Evolutionary conservation across 2,329 filamentous ascomycete genomes (phyloP).

Genomic region (Aspergillus hortae): DNA sequence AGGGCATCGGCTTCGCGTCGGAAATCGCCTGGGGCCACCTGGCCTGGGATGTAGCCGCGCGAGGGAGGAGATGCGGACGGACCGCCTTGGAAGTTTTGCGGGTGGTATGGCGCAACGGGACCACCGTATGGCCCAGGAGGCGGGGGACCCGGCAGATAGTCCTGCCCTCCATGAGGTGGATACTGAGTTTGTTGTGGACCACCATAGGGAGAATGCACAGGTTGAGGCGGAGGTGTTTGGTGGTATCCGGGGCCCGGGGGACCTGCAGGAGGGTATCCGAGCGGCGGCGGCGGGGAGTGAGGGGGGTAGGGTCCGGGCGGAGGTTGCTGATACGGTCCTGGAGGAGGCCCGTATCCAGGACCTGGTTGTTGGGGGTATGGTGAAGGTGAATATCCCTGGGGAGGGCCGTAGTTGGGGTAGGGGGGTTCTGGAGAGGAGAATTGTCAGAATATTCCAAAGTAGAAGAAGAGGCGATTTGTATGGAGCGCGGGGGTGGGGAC

Average conservation of each 20-base stretch:
- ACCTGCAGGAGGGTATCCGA: neutral
- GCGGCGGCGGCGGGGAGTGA: neutral
- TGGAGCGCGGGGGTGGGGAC: neutral
- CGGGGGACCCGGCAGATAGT: conserved; percentile 21
- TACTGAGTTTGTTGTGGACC: conserved; percentile 23
- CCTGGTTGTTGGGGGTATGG: neutral
- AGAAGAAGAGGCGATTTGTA: neutral
- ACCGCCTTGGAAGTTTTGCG: conserved; percentile 20
- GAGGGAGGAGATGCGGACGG: conserved; percentile 57
- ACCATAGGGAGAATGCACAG: conserved; percentile 26
- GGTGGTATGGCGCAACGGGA: conserved; percentile 30
- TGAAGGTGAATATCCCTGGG: neutral
- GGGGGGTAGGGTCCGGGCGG: no score
- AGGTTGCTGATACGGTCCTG: neutral
- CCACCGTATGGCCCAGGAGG: conserved; percentile 26
- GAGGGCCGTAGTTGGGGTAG: neutral
- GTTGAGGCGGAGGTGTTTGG: conserved; percentile 7
- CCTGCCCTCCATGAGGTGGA: conserved; percentile 17
- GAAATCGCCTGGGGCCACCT: conserved; percentile 65
- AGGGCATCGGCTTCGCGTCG: conserved; percentile 66
- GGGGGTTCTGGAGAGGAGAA: no score
- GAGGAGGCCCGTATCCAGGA: neutral
- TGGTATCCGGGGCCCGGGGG: neutral
- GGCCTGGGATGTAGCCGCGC: conserved; percentile 69
- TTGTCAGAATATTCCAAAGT: neutral